A percentile compares a stretch with the other conserved stretches of the same genome.
Conservation (phyloP, 495 filamentous ascomycete species). For the Xylaria palmicola region DNA sequence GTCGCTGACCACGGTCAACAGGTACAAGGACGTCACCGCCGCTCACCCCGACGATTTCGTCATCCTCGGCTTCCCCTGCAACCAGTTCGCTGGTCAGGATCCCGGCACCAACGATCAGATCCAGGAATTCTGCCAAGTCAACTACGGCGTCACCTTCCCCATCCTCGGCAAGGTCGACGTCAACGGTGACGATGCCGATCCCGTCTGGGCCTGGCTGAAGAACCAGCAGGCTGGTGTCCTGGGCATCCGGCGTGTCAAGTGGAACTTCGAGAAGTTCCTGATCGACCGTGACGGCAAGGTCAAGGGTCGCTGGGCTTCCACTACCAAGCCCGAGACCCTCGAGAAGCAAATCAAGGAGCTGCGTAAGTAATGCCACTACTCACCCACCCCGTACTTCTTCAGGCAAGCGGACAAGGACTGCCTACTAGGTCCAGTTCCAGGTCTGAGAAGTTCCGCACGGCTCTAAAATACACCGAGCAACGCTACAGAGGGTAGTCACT, state of each 20-base stretch:
- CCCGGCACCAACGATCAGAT: constrained; percentile 88
- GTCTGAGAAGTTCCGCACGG: not conserved
- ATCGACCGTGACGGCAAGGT: constrained; percentile 84
- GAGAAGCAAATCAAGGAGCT: constrained; percentile 73
- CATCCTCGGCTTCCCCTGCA: constrained; percentile 96
- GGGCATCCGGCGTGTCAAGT: constrained; percentile 87
- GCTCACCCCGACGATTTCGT: constrained; percentile 71
- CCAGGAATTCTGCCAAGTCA: constrained; percentile 85
- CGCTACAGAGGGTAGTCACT: not conserved
- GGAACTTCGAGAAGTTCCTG: constrained; percentile 98
- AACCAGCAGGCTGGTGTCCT: constrained; percentile 75
- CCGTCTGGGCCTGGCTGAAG: constrained; percentile 89
- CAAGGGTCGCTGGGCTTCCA: constrained; percentile 76
- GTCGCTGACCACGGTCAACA: not conserved
- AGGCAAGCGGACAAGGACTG: too few relatives aligned
- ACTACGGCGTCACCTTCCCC: constrained; percentile 95
- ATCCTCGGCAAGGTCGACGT: constrained; percentile 89
- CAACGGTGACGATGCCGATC: constrained; percentile 79
- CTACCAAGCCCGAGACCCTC: constrained; percentile 79
- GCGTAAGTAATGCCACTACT: constrained; percentile 21
- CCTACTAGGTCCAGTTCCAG: not conserved
- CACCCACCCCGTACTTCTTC: too few relatives aligned
- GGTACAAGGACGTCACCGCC: constrained; percentile 70
- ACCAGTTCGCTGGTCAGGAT: constrained; percentile 92
- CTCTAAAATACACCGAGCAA: not conserved